Base-by-base conservation (phyloP, 441 rosid species). In the Aquilaria agallochum region DNA sequence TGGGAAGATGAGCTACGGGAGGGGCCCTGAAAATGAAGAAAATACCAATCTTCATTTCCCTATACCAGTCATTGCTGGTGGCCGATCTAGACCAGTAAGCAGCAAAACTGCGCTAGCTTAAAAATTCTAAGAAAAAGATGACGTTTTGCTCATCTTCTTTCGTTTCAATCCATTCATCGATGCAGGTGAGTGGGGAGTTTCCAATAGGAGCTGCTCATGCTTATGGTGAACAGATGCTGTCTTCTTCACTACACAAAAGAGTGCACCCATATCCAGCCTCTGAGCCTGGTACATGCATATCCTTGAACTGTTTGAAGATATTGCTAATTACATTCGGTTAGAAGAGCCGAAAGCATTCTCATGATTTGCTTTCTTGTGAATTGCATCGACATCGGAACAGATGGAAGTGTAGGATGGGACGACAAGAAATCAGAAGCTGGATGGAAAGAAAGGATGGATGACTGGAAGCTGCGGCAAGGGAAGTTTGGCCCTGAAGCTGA, bases 1-100 rank as follows among this genome's bases (percentile, higher is more conserved):
- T 71, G 97, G 97, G 56, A 95, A 89, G 68, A 91, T 95, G 99
- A 88, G 96, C 62, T 92, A 83, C 46, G 99, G 99, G 60, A 88
- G 99, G 86, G 98, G 98, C n/a, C 95, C 75, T 44, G 95, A 88
- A 5, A 96, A 87, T 57, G 97, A 89, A 12, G 97, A 91, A 49
- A 77, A 68, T 5, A 68, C 83, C 13, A 36, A 5, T 36, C 42
- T 36, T 36, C 89, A 85, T 15, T 82, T 89, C 70, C 98, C 89
- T 52, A 36, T 8, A 8, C 85, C 85, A 2, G 83, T 89, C 71
- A 78, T 82, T 20, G 42, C 87, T 6, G 95, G 84, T 12, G 63
- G 52, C n/a, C 79, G 90, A 70, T 83, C 97, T 11, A 78, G 93
- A 81, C 90, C 83, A n/a, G 98, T 93, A 76, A 78, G 74, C 12